Conservation (phyloP, 208 protist genomes). For the Tritrichomonas foetus region DNA sequence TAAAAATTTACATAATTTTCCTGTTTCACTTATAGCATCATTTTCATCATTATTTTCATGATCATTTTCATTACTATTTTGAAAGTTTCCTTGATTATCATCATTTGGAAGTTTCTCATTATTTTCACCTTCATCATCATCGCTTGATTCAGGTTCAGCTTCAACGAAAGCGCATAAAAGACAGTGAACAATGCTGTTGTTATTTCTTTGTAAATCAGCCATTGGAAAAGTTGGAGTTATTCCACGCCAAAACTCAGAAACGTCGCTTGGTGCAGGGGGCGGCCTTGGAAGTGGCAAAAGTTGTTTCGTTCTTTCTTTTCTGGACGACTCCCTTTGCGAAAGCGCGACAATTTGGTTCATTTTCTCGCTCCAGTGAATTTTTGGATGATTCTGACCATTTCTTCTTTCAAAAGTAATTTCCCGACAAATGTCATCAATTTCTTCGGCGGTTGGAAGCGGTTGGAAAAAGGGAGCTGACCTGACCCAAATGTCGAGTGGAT, state of each 20-base stretch:
- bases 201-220: neutral
- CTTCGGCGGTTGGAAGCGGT: neutral
- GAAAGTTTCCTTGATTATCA: too few relatives aligned
- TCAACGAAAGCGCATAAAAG: neutral
- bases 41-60: too few relatives aligned
- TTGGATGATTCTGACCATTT: neutral
- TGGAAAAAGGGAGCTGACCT: neutral
- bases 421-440: neutral
- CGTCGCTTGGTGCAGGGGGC: neutral
- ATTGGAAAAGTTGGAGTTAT: neutral
- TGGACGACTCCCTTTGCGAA: neutral
- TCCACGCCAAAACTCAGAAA: neutral
- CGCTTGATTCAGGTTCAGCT: neutral
- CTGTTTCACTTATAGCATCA: too few relatives aligned
- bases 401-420: too few relatives aligned
- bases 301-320: neutral
- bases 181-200: neutral
- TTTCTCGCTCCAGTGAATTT: slow-evolving; percentile 4
- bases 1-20: too few relatives aligned
- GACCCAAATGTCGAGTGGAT: neutral
- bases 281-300: neutral
- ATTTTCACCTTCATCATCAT: too few relatives aligned
- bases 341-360: neutral
- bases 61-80: too few relatives aligned
- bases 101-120: too few relatives aligned